Evolutionary conservation across 2,329 filamentous ascomycete genomes (phyloP).

Genomic region (Beauveria medogensis): DNA sequence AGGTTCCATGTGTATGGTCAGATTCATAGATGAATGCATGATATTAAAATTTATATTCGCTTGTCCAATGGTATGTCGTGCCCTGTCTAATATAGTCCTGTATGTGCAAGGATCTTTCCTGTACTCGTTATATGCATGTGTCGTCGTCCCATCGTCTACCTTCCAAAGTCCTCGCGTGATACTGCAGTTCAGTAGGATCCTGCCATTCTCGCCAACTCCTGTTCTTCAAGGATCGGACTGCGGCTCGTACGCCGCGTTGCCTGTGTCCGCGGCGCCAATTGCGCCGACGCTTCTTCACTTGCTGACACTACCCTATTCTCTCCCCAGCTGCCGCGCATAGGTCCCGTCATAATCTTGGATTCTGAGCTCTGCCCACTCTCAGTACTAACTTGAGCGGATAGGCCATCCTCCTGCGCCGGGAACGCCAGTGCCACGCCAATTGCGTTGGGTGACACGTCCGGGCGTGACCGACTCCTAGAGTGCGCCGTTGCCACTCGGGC

Average conservation of each 20-base stretch:
- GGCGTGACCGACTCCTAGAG: not conserved
- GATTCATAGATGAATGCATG: not conserved
- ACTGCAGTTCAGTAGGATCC: constrained; percentile 19
- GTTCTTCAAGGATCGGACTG: constrained; percentile 18
- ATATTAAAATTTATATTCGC: not conserved
- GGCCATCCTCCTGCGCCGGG: not conserved
- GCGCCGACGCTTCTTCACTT: constrained; percentile 18
- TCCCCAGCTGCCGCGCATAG: constrained; percentile 12
- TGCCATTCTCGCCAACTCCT: constrained; percentile 18
- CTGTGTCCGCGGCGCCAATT: not conserved
- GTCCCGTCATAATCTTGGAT: constrained; percentile 9
- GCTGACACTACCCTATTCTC: constrained; percentile 20
- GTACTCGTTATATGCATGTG: not conserved
- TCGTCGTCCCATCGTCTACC: not conserved
- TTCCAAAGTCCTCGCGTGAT: not conserved
- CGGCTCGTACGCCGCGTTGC: constrained; percentile 11
- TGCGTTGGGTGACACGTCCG: not conserved
- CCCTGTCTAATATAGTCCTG: not conserved
- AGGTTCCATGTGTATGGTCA: not conserved
- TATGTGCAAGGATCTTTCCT: not conserved
- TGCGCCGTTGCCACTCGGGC: constrained; percentile 1
- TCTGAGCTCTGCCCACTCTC: not conserved
- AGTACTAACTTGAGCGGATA: constrained; percentile 1
- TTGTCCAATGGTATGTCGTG: not conserved
- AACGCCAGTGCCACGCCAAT: constrained; percentile 9